Conservation (phyloP, 306 rosid species). For the Fragaria nilgerrensis region DNA sequence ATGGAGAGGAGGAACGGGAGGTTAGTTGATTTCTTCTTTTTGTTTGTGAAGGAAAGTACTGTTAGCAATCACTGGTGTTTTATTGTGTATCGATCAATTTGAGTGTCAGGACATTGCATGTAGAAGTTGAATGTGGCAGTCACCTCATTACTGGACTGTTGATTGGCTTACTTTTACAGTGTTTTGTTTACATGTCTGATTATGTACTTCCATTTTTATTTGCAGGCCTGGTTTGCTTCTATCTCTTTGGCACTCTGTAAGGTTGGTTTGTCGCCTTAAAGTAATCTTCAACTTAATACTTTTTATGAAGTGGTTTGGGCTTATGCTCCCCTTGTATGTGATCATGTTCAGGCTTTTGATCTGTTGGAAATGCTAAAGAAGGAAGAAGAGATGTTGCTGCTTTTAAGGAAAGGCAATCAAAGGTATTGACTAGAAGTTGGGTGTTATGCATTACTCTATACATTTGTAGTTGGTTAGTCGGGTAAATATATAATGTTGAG, state of each 20-base stretch:
- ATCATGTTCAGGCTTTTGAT: conserved; percentile 64
- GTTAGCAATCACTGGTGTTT: background rate
- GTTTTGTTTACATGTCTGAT: background rate
- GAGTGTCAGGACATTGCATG: background rate
- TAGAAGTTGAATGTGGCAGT: background rate
- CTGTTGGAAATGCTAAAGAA: conserved; percentile 80
- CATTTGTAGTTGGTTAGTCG: background rate
- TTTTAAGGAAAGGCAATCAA: conserved; percentile 62
- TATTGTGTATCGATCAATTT: background rate
- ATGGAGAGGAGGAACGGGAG: conserved; percentile 97
- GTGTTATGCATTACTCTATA: background rate
- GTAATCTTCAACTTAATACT: conserved; percentile 1
- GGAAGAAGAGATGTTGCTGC: conserved; percentile 90
- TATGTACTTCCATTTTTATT: conserved; percentile 1
- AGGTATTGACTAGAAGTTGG: conserved; percentile 42
- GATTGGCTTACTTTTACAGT: background rate
- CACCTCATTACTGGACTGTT: background rate
- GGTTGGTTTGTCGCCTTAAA: conserved; percentile 49
- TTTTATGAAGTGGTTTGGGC: conserved; percentile 18
- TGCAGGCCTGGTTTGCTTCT: conserved; percentile 87
- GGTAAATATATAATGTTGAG: background rate
- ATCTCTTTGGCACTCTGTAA: conserved; percentile 80
- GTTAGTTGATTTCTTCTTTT: conserved; percentile 36
- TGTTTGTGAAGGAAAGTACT: conserved; percentile 2
- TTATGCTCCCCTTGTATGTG: conserved; percentile 20